phyloP scores from a whole-genome alignment of 805 yeast species.

The Saturnispora halmiae region DNA sequence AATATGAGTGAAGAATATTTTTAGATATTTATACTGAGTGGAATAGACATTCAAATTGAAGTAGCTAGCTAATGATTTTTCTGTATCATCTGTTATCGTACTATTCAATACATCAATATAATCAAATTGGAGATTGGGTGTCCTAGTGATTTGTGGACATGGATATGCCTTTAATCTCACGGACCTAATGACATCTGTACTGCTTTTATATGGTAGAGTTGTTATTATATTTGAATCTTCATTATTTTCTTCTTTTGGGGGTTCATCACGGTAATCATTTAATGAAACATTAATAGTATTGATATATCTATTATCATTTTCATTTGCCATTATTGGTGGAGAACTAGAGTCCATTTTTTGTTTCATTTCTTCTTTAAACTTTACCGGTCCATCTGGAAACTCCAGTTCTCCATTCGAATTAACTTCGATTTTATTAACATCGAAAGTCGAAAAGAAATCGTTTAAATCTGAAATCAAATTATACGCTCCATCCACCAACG shows the following conservation, averaged over 20 bases:
- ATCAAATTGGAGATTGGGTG: conserved; percentile 15
- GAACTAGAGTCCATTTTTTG: background rate
- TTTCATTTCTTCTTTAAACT: background rate
- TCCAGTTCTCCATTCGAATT: conserved; percentile 1
- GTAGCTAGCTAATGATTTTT: conserved; percentile 23
- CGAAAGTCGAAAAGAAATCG: conserved; percentile 27
- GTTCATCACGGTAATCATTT: background rate
- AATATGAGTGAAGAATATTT: conserved; percentile 28
- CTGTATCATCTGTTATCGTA: conserved; percentile 22
- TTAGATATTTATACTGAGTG: conserved; percentile 27
- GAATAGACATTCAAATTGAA: conserved; percentile 27
- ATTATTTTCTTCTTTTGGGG: background rate
- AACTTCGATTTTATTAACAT: conserved; percentile 17
- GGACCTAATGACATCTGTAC: conserved; percentile 7
- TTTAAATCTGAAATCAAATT: conserved; percentile 30
- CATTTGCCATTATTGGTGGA: background rate
- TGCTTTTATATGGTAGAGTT: conserved; percentile 6
- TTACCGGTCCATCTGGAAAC: conserved; percentile 5
- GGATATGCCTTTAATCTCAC: conserved; percentile 8
- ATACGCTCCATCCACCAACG: conserved; percentile 29
- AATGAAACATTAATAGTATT: conserved; percentile 6
- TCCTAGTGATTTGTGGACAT: background rate
- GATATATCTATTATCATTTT: conserved; percentile 4
- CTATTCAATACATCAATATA: conserved; percentile 24
- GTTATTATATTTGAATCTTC: background rate